Conservation (phyloP, 2,329 filamentous ascomycete genomes). For the Aspergillus sp. region DNA sequence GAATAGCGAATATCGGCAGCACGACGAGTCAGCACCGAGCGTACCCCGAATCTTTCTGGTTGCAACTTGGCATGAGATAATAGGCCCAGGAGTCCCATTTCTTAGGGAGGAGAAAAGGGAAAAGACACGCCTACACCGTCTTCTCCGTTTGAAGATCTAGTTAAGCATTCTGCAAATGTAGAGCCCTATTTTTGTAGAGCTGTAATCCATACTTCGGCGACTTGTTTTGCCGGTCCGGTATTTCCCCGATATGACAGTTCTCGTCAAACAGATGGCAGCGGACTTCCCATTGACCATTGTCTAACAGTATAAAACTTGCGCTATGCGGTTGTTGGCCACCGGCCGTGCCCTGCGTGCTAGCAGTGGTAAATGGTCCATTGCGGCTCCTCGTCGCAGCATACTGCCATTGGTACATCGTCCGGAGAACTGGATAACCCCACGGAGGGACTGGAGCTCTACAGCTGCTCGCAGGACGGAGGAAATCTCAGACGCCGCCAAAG, state of each 20-base stretch:
- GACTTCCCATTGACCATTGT: no score
- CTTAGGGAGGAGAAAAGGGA: background rate
- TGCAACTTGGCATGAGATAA: background rate
- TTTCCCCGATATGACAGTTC: background rate
- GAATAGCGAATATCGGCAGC: no score
- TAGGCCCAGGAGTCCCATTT: background rate
- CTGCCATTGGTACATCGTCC: conserved; percentile 13
- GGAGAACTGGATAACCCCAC: conserved; percentile 10
- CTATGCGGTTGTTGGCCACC: conserved; percentile 35
- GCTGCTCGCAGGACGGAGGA: conserved; percentile 18
- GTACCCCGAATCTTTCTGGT: no score
- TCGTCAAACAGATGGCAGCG: no score
- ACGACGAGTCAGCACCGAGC: no score
- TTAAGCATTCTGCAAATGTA: background rate
- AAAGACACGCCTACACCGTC: no score
- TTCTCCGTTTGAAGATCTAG: no score
- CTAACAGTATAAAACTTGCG: no score
- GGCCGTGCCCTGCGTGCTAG: conserved; percentile 33
- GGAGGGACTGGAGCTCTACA: conserved; percentile 29
- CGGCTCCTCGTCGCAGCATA: conserved; percentile 14
- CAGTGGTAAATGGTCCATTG: conserved; percentile 28
- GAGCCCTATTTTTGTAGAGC: background rate
- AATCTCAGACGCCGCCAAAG: conserved; percentile 2
- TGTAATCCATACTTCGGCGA: conserved; percentile 1
- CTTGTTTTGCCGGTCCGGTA: conserved; percentile 3